Percentiles rank a stretch among this genome's conserved stretches.
These are phyloP conservation scores for Phialophora chinensis DNA, from an alignment of 2,329 filamentous ascomycete genomes.

Conservation along the genomic window DNA sequence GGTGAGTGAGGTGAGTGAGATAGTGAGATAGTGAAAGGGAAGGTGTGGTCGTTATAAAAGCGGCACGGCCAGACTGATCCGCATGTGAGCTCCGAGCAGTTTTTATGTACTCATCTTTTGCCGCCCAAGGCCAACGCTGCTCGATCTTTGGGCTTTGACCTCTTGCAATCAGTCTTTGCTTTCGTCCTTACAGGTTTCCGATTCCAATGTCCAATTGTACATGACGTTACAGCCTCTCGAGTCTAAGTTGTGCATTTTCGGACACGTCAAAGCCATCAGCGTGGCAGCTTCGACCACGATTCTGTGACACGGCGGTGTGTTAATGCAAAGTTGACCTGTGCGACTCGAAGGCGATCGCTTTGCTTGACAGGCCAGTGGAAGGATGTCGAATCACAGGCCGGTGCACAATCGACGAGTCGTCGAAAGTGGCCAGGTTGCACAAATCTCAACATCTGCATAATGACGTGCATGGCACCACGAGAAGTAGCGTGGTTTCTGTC, in stretches of 20 bases:
- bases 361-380: background rate
- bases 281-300: slow-evolving; percentile 2
- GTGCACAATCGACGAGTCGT: background rate
- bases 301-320: background rate
- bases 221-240: background rate
- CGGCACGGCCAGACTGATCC: no score
- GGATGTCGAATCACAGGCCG: background rate
- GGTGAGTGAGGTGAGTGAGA: no score
- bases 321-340: background rate
- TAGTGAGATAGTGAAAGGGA: no score
- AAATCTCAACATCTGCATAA: background rate
- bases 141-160: background rate
- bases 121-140: background rate
- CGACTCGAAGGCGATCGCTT: background rate
- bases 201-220: background rate
- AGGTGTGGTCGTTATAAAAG: no score
- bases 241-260: background rate
- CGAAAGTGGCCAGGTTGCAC: background rate
- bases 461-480: background rate
- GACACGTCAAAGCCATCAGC: background rate
- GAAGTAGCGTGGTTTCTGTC: background rate
- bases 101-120: no score
- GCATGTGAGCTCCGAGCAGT: no score
- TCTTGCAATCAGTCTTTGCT: background rate
- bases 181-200: background rate